Conservation (phyloP, 164 flowering plant species). For the Saururus chinensis region DNA sequence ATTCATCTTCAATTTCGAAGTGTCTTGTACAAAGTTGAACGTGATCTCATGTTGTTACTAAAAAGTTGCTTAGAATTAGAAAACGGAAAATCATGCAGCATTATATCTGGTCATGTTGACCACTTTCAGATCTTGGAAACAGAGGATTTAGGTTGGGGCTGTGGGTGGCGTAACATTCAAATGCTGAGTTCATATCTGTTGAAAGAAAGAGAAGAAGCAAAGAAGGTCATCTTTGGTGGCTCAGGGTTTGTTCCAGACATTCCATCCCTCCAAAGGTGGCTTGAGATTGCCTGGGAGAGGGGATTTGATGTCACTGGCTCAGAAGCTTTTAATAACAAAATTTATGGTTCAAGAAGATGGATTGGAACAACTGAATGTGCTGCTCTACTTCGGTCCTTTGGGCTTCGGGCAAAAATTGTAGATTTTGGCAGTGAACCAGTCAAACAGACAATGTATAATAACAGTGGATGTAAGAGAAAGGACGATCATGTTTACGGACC, state of each 20-base stretch:
- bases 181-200: conserved; percentile 78
- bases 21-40: conserved; percentile 35
- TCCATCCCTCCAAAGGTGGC: conserved; percentile 76
- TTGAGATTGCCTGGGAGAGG: conserved; percentile 83
- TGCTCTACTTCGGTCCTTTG: conserved; percentile 76
- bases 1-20: conserved; percentile 32
- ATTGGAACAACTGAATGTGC: conserved; percentile 95
- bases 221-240: conserved; percentile 59
- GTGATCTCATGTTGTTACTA: conserved; percentile 53
- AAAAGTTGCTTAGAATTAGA: conserved; percentile 55
- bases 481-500: conserved; percentile 45
- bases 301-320: conserved; percentile 66
- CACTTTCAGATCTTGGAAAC: conserved; percentile 56
- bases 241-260: conserved; percentile 77
- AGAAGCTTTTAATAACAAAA: conserved; percentile 34
- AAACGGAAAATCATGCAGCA: conserved; percentile 18
- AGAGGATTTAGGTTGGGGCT: conserved; percentile 85
- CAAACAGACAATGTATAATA: conserved; percentile 5
- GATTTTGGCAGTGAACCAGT: conserved; percentile 55
- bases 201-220: conserved; percentile 44
- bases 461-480: conserved; percentile 23
- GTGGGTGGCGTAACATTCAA: conserved; percentile 97
- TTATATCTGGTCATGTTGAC: conserved; percentile 47
- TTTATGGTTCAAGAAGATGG: conserved; percentile 64
- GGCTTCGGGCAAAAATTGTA: conserved; percentile 69